Conservation (phyloP, 2,329 filamentous ascomycete species). For the Sporothrix variecibatus region DNA sequence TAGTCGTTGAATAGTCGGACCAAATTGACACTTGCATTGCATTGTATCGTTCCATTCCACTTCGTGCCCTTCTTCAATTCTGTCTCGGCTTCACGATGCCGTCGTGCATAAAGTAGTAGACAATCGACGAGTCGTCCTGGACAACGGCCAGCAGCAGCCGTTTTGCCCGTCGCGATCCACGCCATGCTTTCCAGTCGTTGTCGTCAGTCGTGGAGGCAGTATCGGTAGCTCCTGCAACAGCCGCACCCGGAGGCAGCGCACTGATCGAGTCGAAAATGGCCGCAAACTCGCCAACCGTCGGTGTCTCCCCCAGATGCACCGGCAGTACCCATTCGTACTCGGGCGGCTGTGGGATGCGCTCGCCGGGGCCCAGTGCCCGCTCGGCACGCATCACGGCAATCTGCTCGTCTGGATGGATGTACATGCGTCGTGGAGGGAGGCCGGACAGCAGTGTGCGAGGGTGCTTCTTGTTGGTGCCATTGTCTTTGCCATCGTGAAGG, state of each 20-base stretch:
- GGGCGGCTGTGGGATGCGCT: conserved; percentile 50
- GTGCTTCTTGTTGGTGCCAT: conserved; percentile 38
- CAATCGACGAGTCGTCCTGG: conserved; percentile 78
- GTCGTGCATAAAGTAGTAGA: conserved; percentile 83
- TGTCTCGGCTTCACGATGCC: conserved; percentile 85
- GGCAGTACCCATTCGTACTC: conserved; percentile 78
- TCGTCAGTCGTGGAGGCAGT: neutral
- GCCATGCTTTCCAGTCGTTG: conserved; percentile 45
- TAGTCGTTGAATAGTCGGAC: neutral
- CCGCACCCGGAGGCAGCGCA: conserved; percentile 40
- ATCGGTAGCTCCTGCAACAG: conserved; percentile 29
- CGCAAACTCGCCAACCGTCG: conserved; percentile 67
- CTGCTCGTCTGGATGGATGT: conserved; percentile 82
- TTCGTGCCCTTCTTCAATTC: conserved; percentile 56
- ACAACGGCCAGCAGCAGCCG: conserved; percentile 72
- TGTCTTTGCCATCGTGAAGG: conserved; percentile 49
- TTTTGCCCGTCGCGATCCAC: conserved; percentile 57
- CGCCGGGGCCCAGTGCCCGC: conserved; percentile 48
- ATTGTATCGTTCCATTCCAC: neutral
- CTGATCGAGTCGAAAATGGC: conserved; percentile 67
- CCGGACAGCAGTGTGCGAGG: conserved; percentile 69
- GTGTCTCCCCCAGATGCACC: conserved; percentile 70
- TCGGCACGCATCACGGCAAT: conserved; percentile 68
- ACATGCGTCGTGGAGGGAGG: conserved; percentile 70
- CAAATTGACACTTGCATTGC: neutral